phyloP scores from a whole-genome alignment of 169 alveolate genomes.

The Plasmodium berghei region DNA sequence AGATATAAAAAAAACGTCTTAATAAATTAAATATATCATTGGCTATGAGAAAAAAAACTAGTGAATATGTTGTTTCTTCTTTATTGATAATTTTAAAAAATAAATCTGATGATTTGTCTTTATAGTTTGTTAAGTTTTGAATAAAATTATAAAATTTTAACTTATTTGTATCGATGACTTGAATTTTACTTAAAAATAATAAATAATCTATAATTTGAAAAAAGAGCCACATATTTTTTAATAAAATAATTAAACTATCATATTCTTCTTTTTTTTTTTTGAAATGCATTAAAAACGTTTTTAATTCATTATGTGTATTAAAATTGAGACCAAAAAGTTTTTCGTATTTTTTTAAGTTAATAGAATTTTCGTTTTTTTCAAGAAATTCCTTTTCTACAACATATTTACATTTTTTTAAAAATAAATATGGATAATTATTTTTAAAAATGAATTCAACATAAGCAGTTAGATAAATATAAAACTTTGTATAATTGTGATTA shows the following conservation, averaged over 20 bases:
- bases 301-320: slow-evolving; percentile 19
- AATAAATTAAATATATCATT: slow-evolving; percentile 57
- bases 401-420: slow-evolving; percentile 9
- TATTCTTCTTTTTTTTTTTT: slow-evolving; percentile 43
- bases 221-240: slow-evolving; percentile 57
- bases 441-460: slow-evolving; percentile 30
- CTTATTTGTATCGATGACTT: slow-evolving; percentile 16
- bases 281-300: slow-evolving; percentile 1
- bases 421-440: slow-evolving; percentile 24
- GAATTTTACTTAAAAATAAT: slow-evolving; percentile 23
- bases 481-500: slow-evolving; percentile 27
- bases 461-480: slow-evolving; percentile 48
- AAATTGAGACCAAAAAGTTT: slow-evolving; percentile 7
- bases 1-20: slow-evolving; percentile 32
- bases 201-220: slow-evolving; percentile 40
- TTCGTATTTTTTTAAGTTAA: slow-evolving; percentile 12
- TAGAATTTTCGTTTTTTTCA: not conserved
- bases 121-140: slow-evolving; percentile 28
- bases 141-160: slow-evolving; percentile 23
- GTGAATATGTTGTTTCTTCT: slow-evolving; percentile 49
- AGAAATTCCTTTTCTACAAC: not conserved
- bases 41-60: slow-evolving; percentile 44
- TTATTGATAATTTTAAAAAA: slow-evolving; percentile 49
- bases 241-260: slow-evolving; percentile 14
- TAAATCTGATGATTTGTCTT: slow-evolving; percentile 16